These are phyloP conservation scores for Ceratocystis variospora DNA, from an alignment of 2,329 filamentous ascomycete species.

Conservation along the genomic window DNA sequence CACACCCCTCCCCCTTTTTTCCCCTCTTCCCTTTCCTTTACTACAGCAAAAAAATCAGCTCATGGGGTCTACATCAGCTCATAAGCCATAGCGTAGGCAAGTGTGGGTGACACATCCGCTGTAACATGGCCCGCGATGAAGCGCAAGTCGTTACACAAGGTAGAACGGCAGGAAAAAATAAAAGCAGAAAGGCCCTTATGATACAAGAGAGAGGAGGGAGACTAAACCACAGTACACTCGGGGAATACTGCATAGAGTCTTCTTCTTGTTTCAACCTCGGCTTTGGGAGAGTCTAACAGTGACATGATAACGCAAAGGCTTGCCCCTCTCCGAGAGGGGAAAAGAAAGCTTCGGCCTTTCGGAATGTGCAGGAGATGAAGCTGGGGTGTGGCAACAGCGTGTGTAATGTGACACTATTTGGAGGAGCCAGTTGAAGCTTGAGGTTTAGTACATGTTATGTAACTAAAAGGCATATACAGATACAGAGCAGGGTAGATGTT, in stretches of 20 bases:
- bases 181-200: background rate
- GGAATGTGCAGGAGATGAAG: background rate
- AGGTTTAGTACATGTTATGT: background rate
- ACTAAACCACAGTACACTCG: background rate
- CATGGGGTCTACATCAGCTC: background rate
- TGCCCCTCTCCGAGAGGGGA: background rate
- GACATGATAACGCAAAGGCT: no score
- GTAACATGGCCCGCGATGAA: background rate
- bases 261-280: background rate
- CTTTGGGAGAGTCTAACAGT: no score
- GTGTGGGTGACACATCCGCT: constrained; percentile 4
- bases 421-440: background rate
- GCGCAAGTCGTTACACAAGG: background rate
- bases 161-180: background rate
- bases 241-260: background rate
- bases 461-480: background rate
- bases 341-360: background rate
- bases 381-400: no score
- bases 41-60: background rate
- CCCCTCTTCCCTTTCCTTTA: background rate
- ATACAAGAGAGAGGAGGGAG: background rate
- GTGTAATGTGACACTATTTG: background rate
- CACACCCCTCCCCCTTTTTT: background rate
- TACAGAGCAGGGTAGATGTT: background rate
- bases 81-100: background rate